Evolutionary conservation across 805 yeast genomes (phyloP).

Genomic region (Candida ascalaphidarum): DNA sequence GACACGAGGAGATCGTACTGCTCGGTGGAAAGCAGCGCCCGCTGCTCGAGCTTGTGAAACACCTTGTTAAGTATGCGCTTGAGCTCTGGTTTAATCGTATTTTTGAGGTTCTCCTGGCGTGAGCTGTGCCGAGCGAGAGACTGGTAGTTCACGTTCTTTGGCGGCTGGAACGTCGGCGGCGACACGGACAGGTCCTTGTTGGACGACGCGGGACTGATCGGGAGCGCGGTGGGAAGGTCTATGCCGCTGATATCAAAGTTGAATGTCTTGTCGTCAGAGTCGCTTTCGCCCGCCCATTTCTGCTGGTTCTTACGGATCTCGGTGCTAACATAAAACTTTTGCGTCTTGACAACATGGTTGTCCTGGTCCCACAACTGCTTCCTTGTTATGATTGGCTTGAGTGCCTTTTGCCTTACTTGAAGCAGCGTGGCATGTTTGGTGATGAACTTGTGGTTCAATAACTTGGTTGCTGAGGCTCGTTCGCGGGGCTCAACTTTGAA

Average conservation of each 20-base stretch:
- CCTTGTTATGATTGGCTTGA: slow-evolving; percentile 23
- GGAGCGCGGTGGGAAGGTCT: slow-evolving; percentile 1
- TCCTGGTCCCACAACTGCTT: slow-evolving; percentile 33
- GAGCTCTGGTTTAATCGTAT: slow-evolving; percentile 8
- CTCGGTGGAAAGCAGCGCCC: slow-evolving; percentile 19
- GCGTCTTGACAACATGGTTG: slow-evolving; percentile 20
- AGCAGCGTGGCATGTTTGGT: slow-evolving; percentile 6
- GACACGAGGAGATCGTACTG: slow-evolving; percentile 19
- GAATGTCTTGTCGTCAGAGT: slow-evolving; percentile 8
- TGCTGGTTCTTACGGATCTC: slow-evolving; percentile 24
- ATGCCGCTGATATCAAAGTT: slow-evolving; percentile 32
- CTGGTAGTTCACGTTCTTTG: slow-evolving; percentile 2
- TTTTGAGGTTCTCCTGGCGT: too few relatives aligned
- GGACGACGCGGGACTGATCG: slow-evolving; percentile 8
- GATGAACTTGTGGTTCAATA: slow-evolving; percentile 27
- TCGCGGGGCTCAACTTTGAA: slow-evolving; percentile 23
- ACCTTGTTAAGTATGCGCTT: slow-evolving; percentile 10
- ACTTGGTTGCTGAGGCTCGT: slow-evolving; percentile 21
- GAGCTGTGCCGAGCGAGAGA: too few relatives aligned
- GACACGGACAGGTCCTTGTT: slow-evolving; percentile 15
- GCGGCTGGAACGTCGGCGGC: slow-evolving; percentile 2
- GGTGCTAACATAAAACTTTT: slow-evolving; percentile 28
- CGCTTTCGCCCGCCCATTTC: slow-evolving; percentile 13
- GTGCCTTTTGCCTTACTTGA: slow-evolving; percentile 6
- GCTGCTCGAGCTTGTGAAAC: slow-evolving; percentile 21